A percentile compares a stretch with the other conserved stretches of the same genome.
Evolutionary conservation across 2,329 filamentous ascomycete species (phyloP).

Genomic region (Bipolaris sorokiniana): DNA sequence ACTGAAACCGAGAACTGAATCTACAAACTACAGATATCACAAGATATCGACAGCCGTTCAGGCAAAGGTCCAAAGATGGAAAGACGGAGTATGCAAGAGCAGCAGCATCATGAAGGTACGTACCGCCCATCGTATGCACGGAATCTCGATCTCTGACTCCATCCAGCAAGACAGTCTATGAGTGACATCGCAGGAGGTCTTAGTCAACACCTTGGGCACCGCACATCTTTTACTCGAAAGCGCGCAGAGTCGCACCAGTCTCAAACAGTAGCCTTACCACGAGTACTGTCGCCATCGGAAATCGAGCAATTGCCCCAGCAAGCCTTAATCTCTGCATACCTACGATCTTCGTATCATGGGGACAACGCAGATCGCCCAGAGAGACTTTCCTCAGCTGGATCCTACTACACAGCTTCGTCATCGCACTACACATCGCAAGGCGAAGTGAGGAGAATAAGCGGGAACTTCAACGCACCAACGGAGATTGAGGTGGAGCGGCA

Average conservation of each 20-base stretch:
- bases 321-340: constrained; percentile 11
- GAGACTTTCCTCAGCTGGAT: constrained; percentile 17
- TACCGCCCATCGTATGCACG: not conserved
- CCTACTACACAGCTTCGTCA: constrained; percentile 9
- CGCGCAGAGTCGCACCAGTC: constrained; percentile 22
- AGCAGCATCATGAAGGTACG: constrained; percentile 15
- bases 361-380: constrained; percentile 10
- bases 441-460: constrained; percentile 29
- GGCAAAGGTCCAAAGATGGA: constrained; percentile 9
- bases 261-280: not conserved
- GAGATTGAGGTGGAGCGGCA: constrained; percentile 30
- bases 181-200: constrained; percentile 9
- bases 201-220: constrained; percentile 1
- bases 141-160: not conserved
- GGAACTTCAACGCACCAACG: constrained; percentile 39
- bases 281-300: constrained; percentile 2
- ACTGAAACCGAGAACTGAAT: not conserved
- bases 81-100: constrained; percentile 10
- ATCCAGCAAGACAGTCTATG: constrained; percentile 11
- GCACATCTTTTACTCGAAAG: constrained; percentile 14
- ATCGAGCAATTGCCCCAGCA: constrained; percentile 8
- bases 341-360: constrained; percentile 12
- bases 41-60: not conserved
- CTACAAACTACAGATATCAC: not conserved
- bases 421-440: constrained; percentile 11